These are phyloP conservation scores for Chaetothyriales sp. DNA, from an alignment of 2,329 filamentous ascomycete species.

Conservation along the genomic window DNA sequence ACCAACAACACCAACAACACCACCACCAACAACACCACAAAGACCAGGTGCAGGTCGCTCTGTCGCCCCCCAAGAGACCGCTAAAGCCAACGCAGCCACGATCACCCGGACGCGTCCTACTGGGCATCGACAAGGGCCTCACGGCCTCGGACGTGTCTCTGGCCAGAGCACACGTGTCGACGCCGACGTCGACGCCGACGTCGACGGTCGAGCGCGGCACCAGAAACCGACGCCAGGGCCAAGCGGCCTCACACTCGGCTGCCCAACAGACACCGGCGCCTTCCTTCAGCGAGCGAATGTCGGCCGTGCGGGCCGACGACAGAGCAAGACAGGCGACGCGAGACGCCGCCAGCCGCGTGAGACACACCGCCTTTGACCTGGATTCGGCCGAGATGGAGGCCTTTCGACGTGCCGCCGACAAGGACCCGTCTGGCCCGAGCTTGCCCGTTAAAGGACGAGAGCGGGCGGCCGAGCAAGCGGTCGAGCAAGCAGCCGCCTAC, in stretches of 20 bases:
- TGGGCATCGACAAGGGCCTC: conserved; percentile 84
- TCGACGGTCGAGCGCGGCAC: neutral
- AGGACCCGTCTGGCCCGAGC: conserved; percentile 16
- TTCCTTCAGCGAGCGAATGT: conserved; percentile 75
- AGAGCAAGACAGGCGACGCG: conserved; percentile 26
- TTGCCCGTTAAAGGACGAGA: conserved; percentile 38
- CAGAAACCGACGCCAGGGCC: conserved; percentile 1
- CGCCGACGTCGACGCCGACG: conserved; percentile 2
- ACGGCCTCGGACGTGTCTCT: conserved; percentile 71
- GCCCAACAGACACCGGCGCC: conserved; percentile 13
- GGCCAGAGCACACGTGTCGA: conserved; percentile 56
- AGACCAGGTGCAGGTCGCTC: conserved; percentile 56
- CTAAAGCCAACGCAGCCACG: conserved; percentile 40
- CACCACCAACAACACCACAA: conserved; percentile 5
- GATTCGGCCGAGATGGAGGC: conserved; percentile 31
- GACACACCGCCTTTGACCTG: conserved; percentile 31
- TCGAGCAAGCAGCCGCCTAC: conserved; percentile 45
- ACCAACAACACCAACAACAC: conserved; percentile 27
- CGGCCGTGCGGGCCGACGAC: conserved; percentile 45
- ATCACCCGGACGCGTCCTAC: conserved; percentile 64
- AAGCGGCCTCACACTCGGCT: conserved; percentile 13
- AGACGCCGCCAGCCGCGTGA: conserved; percentile 25
- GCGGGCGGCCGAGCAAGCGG: too few relatives aligned
- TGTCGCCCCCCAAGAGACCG: conserved; percentile 49
- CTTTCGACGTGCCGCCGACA: conserved; percentile 27